Base-by-base conservation (phyloP, 257 asterid genomes). In the Voacanga thouarsii region DNA sequence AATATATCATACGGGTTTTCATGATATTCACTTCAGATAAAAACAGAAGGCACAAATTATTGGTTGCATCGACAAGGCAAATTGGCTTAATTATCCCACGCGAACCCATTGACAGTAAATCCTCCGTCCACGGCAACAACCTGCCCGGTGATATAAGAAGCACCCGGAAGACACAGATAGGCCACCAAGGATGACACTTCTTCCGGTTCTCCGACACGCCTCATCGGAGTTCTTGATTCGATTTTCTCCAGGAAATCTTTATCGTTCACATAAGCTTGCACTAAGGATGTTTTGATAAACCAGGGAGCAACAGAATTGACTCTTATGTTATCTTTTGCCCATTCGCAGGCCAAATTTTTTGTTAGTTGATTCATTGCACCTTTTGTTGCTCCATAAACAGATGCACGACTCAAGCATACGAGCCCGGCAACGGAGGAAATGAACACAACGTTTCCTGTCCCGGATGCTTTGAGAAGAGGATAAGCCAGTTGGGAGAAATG, bases 181-280 rank as follows among this genome's bases (percentile, higher is more conserved):
- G 82, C 82, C 7, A 72, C 82, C 59, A 73, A 9, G 24, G 75
- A 14, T 9, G 82, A 79, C 3, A 79, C 82, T 72, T 79, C 74
- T 39, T 72, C 74, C 24, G 74, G 68, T 41, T 79, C 74, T 37
- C 69, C 75, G 30, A 64, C 41, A 0, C 82, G 65, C 23, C 39
- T 23, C 82, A 79, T 79, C 1, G 75, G 78, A 7, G 74, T 72
- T 72, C 77, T 78, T 37, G 67, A 51, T n/a, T 44, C 15, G 2
- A 71, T 3, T n/a, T 43, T 71, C 81, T 57, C 39, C 6, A 44
- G 47, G 8, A 44, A 5, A 2, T 44, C 47, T 8, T 44, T 44
- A 5, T 5, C 47, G 9, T 8, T 8, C 6, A 44, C 8, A 5
- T 5, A 4, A 44, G 6, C 47, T 5, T 44, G 6, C 47, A 44